Evolutionary conservation across 2,329 filamentous ascomycete species (phyloP), one percentile per base, ranked within the genome.

Genomic region (Endocalyx cinctus): DNA sequence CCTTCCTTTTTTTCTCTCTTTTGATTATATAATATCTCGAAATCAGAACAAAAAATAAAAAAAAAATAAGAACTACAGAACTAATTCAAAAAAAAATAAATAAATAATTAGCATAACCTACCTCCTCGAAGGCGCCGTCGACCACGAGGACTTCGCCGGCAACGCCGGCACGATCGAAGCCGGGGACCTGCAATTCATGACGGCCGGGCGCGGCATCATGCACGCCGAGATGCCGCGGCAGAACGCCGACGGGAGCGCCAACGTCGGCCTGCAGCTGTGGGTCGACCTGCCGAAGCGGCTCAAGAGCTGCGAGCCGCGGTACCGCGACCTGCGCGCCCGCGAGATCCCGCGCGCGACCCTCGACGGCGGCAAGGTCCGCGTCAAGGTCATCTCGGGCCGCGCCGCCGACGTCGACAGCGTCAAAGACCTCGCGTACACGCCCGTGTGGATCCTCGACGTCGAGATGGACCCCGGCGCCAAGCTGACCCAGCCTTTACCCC

Each of bases 111-210:
- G 11, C 12, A n/a, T 16, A 8, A 44, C 44, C 28, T 96, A 96
- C 58, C 71, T 97, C 18, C 72, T 97, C n/a, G 66, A 74, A 11
- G 90, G 90, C 45, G 86, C 22, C 13, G 52, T 59, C 16, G 48
- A 59, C 38, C 56, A 59, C 39, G 56, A 58, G 33, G 56, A 59
- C 38, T 59, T 59, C 25, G 55, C 56, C 10, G 56, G 56, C 31
- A 46, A 59, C 65, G 74, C 74, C 31, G 92, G 90, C 37, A 92
- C 84, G 4, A 87, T 97, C 47, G 73, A 82, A 40, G 64, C 84
- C 0, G 90, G 90, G n/a, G 90, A 96, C 57, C 66, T 97, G 29
- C 90, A 97, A 58, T 97, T 97, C 71, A 97, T 97, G 92, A 96
- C 90, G 0, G 90, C 90, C 1, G 90, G 90, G 4, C 70, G 74